These are phyloP conservation scores for Capsicum chinense DNA, from an alignment of 257 asterid species.

Conservation along the genomic window DNA sequence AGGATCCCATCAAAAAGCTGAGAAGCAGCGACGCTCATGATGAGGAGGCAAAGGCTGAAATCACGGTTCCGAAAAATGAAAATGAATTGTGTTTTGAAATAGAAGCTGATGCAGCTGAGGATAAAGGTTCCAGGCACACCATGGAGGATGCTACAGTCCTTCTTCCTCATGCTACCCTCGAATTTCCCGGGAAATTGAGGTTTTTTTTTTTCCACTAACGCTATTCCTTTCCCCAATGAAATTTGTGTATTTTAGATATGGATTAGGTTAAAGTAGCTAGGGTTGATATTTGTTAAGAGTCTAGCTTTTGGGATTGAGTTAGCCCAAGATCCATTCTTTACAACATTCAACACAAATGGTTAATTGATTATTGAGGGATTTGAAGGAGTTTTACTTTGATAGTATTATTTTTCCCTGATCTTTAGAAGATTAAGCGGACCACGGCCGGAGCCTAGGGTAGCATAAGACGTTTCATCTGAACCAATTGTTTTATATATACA, in stretches of 20 bases:
- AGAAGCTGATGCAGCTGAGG: constrained; percentile 90
- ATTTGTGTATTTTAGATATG: background rate
- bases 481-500: too few relatives aligned
- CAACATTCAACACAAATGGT: background rate
- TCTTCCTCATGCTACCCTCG: constrained; percentile 62
- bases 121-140: constrained; percentile 74
- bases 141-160: constrained; percentile 91
- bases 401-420: background rate
- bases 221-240: background rate
- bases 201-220: constrained; percentile 1
- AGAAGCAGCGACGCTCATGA: constrained; percentile 40
- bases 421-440: background rate
- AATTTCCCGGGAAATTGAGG: constrained; percentile 65
- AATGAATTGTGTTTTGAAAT: constrained; percentile 36
- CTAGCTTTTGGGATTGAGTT: too few relatives aligned
- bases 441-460: too few relatives aligned
- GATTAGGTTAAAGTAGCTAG: background rate
- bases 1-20: constrained; percentile 32
- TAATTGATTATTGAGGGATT: background rate
- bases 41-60: constrained; percentile 21
- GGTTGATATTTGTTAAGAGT: background rate
- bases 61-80: background rate
- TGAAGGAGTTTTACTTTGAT: background rate
- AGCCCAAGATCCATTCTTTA: too few relatives aligned
- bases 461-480: too few relatives aligned